A percentile compares a stretch with the other conserved stretches of the same genome.
Evolutionary conservation across 352 stramenopile genomes (phyloP).

Genomic region (Elongisporangium prolatum): DNA sequence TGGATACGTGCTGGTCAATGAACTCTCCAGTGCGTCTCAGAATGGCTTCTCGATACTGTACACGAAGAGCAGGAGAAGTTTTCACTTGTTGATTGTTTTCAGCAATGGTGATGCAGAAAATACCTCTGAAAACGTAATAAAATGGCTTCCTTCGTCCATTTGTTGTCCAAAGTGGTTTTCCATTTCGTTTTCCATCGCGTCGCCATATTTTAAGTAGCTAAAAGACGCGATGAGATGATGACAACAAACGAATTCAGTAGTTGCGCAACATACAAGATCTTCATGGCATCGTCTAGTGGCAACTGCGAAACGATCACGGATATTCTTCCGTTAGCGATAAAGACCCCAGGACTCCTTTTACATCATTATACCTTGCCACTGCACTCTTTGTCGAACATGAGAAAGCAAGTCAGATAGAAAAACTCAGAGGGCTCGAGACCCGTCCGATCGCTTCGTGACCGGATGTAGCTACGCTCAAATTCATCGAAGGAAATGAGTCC

Average conservation of each 20-base stretch:
- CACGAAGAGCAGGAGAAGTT: no score
- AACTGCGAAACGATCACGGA: conserved; percentile 35
- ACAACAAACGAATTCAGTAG: no score
- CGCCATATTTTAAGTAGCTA: conserved; percentile 73
- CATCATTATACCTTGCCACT: conserved; percentile 38
- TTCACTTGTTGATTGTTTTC: no score
- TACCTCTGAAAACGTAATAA: conserved; percentile 63
- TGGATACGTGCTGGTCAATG: conserved; percentile 51
- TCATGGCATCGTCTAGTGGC: conserved; percentile 70
- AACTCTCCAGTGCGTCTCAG: conserved; percentile 49
- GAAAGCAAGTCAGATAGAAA: conserved; percentile 81
- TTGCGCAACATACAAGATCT: conserved; percentile 62
- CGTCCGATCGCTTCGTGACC: conserved; percentile 52
- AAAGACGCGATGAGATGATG: background rate
- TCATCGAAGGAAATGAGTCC: conserved; percentile 69
- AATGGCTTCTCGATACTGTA: conserved; percentile 59
- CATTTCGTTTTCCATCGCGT: conserved; percentile 80
- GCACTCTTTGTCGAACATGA: conserved; percentile 80
- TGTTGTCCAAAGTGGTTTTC: conserved; percentile 63
- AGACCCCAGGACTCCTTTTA: conserved; percentile 3
- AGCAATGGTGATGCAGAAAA: background rate
- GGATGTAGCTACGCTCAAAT: conserved; percentile 70
- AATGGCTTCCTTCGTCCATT: conserved; percentile 54
- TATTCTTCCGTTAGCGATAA: conserved; percentile 1
- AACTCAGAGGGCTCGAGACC: conserved; percentile 68